phyloP scores from a whole-genome alignment of 805 yeast genomes.

The Wickerhamomyces canadensis region DNA sequence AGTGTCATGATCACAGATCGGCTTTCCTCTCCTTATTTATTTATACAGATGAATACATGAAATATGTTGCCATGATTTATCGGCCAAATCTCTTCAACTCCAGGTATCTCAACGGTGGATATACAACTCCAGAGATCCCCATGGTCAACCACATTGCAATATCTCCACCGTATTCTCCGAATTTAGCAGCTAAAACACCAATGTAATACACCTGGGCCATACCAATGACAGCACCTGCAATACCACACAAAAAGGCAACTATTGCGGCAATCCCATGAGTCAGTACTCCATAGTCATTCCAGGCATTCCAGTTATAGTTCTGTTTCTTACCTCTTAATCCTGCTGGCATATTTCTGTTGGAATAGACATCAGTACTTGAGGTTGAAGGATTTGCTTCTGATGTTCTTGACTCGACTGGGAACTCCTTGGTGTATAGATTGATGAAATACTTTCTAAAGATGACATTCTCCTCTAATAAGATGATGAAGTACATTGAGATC shows the following conservation, averaged over 20 bases:
- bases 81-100: slow-evolving; percentile 57
- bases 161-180: slow-evolving; percentile 73
- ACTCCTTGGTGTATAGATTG: slow-evolving; percentile 38
- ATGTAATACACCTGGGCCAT: slow-evolving; percentile 84
- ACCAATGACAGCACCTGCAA: slow-evolving; percentile 78
- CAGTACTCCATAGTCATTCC: slow-evolving; percentile 58
- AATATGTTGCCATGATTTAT: slow-evolving; percentile 10
- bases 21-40: too few relatives aligned
- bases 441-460: slow-evolving; percentile 54
- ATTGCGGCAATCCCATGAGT: slow-evolving; percentile 73
- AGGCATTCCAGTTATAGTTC: slow-evolving; percentile 65
- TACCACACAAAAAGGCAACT: slow-evolving; percentile 60
- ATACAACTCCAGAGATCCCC: slow-evolving; percentile 61
- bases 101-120: slow-evolving; percentile 58
- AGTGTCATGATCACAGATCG: too few relatives aligned
- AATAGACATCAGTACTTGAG: too few relatives aligned
- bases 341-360: slow-evolving; percentile 2
- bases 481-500: slow-evolving; percentile 75
- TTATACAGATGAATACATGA: not conserved
- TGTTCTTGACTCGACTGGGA: too few relatives aligned
- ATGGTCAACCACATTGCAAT: slow-evolving; percentile 75
- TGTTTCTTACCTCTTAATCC: slow-evolving; percentile 26
- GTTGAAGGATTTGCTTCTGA: too few relatives aligned
- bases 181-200: slow-evolving; percentile 63
- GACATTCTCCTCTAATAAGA: slow-evolving; percentile 65